Evolutionary conservation across 495 filamentous ascomycete genomes (phyloP).

Genomic region (Hyaloscypha bicolor): DNA sequence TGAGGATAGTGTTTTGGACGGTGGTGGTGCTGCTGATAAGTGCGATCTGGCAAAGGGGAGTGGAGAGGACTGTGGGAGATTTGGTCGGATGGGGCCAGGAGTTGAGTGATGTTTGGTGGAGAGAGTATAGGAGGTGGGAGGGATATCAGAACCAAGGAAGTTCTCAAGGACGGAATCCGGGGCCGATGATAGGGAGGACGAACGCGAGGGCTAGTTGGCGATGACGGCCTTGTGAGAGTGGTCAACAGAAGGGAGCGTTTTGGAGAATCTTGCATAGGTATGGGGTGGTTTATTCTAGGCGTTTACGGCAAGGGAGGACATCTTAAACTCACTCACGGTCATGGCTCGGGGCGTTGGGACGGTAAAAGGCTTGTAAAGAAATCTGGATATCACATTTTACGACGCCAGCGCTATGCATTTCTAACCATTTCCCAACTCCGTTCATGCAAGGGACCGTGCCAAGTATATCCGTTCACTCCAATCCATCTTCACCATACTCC

Average conservation of each 20-base stretch:
- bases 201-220: conserved; percentile 1
- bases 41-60: conserved; percentile 64
- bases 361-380: conserved; percentile 13
- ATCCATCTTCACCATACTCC: conserved; percentile 48
- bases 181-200: background rate
- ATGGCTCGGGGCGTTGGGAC: background rate
- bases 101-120: conserved; percentile 56
- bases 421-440: background rate
- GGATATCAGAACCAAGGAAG: conserved; percentile 23
- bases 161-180: background rate
- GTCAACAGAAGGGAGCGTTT: background rate
- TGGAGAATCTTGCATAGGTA: background rate
- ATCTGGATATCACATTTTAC: conserved; percentile 6
- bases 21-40: conserved; percentile 48
- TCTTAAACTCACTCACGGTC: background rate
- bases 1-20: conserved; percentile 62
- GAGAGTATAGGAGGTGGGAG: conserved; percentile 48
- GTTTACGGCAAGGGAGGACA: background rate
- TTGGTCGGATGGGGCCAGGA: conserved; percentile 54
- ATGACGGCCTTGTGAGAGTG: background rate
- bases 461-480: background rate
- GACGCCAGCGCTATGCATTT: conserved; percentile 35
- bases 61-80: conserved; percentile 62
- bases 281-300: background rate
- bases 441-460: background rate